Conservation (phyloP, 768 basidiomycete species). For the Rhodotorula kratochvilovae region DNA sequence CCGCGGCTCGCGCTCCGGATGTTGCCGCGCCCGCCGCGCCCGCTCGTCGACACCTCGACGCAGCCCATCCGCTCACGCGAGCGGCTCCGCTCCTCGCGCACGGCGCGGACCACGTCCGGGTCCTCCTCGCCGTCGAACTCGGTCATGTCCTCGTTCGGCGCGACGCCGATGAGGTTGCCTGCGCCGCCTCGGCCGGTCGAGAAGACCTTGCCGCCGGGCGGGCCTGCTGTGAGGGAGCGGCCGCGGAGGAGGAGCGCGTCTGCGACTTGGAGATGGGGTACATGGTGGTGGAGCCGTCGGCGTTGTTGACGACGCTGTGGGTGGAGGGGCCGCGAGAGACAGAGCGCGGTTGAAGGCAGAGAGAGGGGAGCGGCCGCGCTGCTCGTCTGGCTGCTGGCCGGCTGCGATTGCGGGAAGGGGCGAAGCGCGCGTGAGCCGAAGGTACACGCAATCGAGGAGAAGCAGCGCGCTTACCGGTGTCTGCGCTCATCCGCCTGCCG, state of each 20-base stretch:
- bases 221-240: not conserved
- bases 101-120: slow-evolving; percentile 5
- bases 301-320: not conserved
- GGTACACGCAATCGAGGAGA: not conserved
- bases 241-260: slow-evolving; percentile 28
- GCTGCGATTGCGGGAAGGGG: not conserved
- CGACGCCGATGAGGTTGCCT: slow-evolving; percentile 22
- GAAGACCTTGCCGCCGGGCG: slow-evolving; percentile 20
- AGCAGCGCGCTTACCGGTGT: not conserved
- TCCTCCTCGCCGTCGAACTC: slow-evolving; percentile 28
- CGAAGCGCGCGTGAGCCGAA: not conserved
- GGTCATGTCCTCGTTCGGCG: not conserved
- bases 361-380: slow-evolving; percentile 23
- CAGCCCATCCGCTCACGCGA: slow-evolving; percentile 16
- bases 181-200: slow-evolving; percentile 31
- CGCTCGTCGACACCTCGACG: slow-evolving; percentile 11
- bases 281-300: slow-evolving; percentile 1
- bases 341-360: slow-evolving; percentile 18
- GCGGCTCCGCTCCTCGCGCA: slow-evolving; percentile 16
- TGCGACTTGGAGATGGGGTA: slow-evolving; percentile 21
- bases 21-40: slow-evolving; percentile 33
- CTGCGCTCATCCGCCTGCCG: not conserved
- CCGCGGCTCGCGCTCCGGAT: slow-evolving; percentile 22
- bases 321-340: slow-evolving; percentile 5
- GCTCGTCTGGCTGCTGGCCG: slow-evolving; percentile 23